phyloP scores from a whole-genome alignment of 768 basidiomycete species.

The Leucocoprinus sp. region DNA sequence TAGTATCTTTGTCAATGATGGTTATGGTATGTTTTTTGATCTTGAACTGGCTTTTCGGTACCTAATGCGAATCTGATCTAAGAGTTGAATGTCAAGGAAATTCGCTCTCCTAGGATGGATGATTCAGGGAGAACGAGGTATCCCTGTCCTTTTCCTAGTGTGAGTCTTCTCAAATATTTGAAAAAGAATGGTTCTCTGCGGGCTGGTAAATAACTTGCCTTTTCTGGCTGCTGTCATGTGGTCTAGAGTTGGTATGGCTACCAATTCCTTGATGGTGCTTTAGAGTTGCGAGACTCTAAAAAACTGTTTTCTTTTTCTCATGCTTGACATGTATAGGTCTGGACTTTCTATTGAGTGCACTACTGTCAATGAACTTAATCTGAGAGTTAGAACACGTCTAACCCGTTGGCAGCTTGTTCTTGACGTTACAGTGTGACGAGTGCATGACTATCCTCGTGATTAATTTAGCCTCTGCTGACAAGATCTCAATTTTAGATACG shows the following conservation, averaged over 20 bases:
- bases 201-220: too few species aligned
- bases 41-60: neutral
- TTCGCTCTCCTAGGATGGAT: slow-evolving; percentile 89
- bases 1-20: slow-evolving; percentile 72
- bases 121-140: slow-evolving; percentile 94
- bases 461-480: neutral
- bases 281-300: neutral
- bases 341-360: neutral
- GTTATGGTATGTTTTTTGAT: slow-evolving; percentile 51
- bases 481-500: slow-evolving; percentile 50
- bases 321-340: neutral
- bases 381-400: too few species aligned
- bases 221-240: too few species aligned
- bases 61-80: slow-evolving; percentile 20
- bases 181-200: neutral
- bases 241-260: too few species aligned
- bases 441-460: too few species aligned
- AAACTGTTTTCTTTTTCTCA: neutral
- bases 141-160: slow-evolving; percentile 87
- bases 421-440: too few species aligned
- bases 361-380: too few species aligned
- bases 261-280: neutral
- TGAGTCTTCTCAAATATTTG: slow-evolving; percentile 25
- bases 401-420: too few species aligned
- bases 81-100: slow-evolving; percentile 87